Evolutionary conservation across 1,284 basidiomycete species (phyloP).

Genomic region (Sanguinoderma infundibulare): DNA sequence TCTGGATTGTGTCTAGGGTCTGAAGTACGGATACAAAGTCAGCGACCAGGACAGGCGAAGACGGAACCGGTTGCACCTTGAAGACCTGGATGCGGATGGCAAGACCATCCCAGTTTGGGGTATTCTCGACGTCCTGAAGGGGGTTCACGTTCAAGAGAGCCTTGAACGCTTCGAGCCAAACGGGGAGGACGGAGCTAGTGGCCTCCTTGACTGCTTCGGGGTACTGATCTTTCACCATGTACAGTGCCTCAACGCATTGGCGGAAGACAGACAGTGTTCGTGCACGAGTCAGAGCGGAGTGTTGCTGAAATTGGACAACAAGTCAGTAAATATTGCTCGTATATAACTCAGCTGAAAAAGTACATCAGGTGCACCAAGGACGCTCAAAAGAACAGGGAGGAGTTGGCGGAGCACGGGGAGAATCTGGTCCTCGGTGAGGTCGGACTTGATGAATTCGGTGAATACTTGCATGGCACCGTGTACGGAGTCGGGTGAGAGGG

Average conservation of each 20-base stretch:
- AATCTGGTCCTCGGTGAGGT: slow-evolving; percentile 91
- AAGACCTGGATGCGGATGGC: slow-evolving; percentile 81
- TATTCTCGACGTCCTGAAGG: slow-evolving; percentile 58
- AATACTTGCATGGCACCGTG: slow-evolving; percentile 97
- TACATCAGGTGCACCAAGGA: slow-evolving; percentile 79
- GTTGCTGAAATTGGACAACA: slow-evolving; percentile 48
- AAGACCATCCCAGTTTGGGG: slow-evolving; percentile 77
- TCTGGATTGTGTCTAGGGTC: slow-evolving; percentile 78
- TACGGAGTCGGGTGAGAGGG: slow-evolving; percentile 72
- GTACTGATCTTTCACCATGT: slow-evolving; percentile 94
- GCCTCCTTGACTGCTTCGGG: slow-evolving; percentile 88
- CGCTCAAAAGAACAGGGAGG: slow-evolving; percentile 83
- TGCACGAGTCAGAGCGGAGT: slow-evolving; percentile 81
- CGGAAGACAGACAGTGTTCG: slow-evolving; percentile 89
- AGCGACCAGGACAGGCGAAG: slow-evolving; percentile 2
- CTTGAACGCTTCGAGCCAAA: slow-evolving; percentile 89
- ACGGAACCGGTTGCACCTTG: slow-evolving; percentile 51
- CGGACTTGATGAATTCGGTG: slow-evolving; percentile 89
- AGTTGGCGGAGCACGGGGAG: slow-evolving; percentile 85
- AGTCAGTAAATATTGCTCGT: not conserved
- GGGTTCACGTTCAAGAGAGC: slow-evolving; percentile 75
- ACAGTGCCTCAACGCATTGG: slow-evolving; percentile 88
- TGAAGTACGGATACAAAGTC: slow-evolving; percentile 31
- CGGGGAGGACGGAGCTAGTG: slow-evolving; percentile 78
- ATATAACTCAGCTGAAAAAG: slow-evolving; percentile 20